Percentiles rank a stretch among this genome's conserved stretches.
Evolutionary conservation across 2,329 filamentous ascomycete genomes (phyloP).

Genomic region (Apiospora marii): DNA sequence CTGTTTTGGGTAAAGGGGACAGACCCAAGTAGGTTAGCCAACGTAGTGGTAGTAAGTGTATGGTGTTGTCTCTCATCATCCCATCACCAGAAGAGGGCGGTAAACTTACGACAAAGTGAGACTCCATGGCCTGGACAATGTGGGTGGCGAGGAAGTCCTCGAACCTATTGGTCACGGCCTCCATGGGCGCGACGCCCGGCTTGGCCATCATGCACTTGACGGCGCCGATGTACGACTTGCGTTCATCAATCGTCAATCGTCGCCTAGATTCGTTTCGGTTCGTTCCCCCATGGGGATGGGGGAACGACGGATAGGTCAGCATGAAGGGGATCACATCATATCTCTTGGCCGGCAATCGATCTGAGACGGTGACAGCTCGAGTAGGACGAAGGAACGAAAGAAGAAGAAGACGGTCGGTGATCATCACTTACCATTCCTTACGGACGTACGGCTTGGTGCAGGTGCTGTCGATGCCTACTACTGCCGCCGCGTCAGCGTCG

Average conservation of each 20-base stretch:
- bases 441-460: constrained; percentile 11
- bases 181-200: constrained; percentile 15
- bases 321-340: neutral
- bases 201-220: constrained; percentile 29
- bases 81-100: constrained; percentile 16
- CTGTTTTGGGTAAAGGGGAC: neutral
- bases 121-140: constrained; percentile 33
- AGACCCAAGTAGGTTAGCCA: neutral
- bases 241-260: constrained; percentile 25
- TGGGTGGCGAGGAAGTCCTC: constrained; percentile 39
- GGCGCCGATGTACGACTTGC: constrained; percentile 27
- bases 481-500: neutral
- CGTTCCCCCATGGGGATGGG: neutral
- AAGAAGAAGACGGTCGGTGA: neutral
- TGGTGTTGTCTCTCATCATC: neutral
- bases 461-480: constrained; percentile 1
- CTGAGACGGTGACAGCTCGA: constrained; percentile 6
- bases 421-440: neutral
- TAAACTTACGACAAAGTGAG: constrained; percentile 32
- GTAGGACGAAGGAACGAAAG: neutral
- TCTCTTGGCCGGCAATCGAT: neutral
- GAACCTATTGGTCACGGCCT: constrained; percentile 35
- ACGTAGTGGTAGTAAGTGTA: neutral
- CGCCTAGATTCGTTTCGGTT: constrained; percentile 22
- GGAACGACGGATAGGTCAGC: too few relatives aligned